Percentiles rank a stretch among this genome's conserved stretches.
Evolutionary conservation across 345 rosid genomes (phyloP).

Genomic region (sweet orange (Citrus sinensis)): DNA sequence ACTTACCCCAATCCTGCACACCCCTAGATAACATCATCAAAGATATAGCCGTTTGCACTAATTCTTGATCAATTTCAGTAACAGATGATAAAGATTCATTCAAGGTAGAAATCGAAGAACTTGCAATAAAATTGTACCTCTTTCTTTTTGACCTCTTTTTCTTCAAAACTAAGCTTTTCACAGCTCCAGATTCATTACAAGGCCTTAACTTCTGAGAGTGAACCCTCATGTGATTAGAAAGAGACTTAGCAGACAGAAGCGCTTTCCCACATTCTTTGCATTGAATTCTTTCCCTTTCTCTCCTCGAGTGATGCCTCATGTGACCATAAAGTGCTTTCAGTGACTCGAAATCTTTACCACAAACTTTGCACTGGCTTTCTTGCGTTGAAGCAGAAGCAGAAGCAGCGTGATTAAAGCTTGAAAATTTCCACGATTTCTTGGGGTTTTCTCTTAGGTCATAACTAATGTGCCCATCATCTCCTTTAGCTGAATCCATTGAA

Average conservation of each 20-base stretch:
- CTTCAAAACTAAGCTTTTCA: constrained; percentile 23
- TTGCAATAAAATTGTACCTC: constrained; percentile 42
- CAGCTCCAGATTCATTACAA: constrained; percentile 15
- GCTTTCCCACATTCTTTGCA: constrained; percentile 51
- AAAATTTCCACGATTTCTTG: constrained; percentile 58
- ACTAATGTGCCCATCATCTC: constrained; percentile 16
- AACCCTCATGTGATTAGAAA: constrained; percentile 30
- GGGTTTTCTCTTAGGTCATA: constrained; percentile 61
- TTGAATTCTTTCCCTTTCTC: constrained; percentile 32
- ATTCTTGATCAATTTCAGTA: constrained; percentile 36
- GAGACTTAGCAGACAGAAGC: constrained; percentile 33
- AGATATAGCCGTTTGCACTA: constrained; percentile 42
- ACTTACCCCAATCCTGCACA: constrained; percentile 16
- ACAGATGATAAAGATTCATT: constrained; percentile 39
- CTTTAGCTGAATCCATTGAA: constrained; percentile 20
- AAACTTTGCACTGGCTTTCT: constrained; percentile 26
- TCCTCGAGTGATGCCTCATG: constrained; percentile 48
- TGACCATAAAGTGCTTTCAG: constrained; percentile 45
- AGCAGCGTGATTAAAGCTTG: constrained; percentile 13
- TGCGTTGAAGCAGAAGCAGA: not conserved
- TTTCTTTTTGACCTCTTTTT: constrained; percentile 48
- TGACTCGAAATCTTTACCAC: constrained; percentile 39
- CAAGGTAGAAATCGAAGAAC: constrained; percentile 42
- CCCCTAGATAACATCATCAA: constrained; percentile 59
- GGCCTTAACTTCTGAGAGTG: constrained; percentile 20